Conservation (phyloP, 495 filamentous ascomycete species). For the Hypoxylon fragiforme region DNA sequence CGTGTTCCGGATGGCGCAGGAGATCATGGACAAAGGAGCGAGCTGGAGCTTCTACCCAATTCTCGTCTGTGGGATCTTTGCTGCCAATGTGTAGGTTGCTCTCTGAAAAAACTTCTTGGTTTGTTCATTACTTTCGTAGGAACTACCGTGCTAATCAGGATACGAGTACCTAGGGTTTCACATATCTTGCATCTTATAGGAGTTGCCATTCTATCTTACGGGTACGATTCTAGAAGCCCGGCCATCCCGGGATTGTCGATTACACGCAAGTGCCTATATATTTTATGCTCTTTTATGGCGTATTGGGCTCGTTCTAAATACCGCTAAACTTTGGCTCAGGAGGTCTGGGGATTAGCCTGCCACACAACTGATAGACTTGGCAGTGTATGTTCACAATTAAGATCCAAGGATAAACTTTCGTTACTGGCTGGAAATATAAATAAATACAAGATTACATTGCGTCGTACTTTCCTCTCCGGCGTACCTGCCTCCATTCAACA, state of each 20-base stretch:
- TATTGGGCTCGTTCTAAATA: not conserved
- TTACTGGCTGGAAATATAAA: too few species aligned
- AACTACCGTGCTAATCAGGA: too few species aligned
- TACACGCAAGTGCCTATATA: not conserved
- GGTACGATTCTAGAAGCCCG: not conserved
- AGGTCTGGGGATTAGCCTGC: too few species aligned
- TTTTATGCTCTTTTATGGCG: not conserved
- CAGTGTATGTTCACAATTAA: too few species aligned
- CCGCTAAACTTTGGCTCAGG: too few species aligned
- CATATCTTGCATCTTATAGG: not conserved
- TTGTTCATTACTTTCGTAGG: too few species aligned
- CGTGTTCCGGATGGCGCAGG: not conserved
- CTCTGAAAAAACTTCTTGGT: too few species aligned
- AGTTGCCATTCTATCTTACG: not conserved
- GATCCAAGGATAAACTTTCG: too few species aligned
- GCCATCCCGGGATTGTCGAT: not conserved
- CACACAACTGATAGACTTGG: too few species aligned
- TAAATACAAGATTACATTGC: too few species aligned
- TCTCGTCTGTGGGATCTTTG: not conserved
- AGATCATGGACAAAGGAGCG: not conserved
- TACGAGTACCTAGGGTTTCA: not conserved
- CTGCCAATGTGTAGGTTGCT: not conserved
- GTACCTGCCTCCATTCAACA: too few species aligned
- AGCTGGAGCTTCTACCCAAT: not conserved
- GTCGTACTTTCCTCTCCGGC: too few species aligned